Conservation (phyloP, 2,329 filamentous ascomycete genomes). For the Coniochaeta sp. region DNA sequence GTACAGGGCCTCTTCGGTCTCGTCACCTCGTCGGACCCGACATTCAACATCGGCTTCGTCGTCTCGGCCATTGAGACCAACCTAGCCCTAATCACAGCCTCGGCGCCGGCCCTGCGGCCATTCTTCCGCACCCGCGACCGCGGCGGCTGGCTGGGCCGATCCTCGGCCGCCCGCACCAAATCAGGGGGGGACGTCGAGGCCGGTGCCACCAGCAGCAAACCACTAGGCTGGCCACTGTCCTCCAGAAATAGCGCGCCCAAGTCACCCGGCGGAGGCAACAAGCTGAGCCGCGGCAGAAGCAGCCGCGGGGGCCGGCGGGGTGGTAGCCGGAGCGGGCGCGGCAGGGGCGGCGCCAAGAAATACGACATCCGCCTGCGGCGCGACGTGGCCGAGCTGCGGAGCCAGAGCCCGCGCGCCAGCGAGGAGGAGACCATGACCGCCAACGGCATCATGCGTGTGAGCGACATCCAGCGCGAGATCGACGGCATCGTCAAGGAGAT, state of each 20-base stretch:
- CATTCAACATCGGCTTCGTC: slow-evolving; percentile 25
- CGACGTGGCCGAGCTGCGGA: slow-evolving; percentile 17
- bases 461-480: slow-evolving; percentile 21
- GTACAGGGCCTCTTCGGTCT: slow-evolving; percentile 23
- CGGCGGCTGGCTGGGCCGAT: slow-evolving; percentile 22
- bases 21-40: slow-evolving; percentile 14
- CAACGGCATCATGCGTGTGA: slow-evolving; percentile 25
- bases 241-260: background rate
- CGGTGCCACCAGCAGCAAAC: slow-evolving; percentile 4
- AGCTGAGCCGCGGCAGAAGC: slow-evolving; percentile 21
- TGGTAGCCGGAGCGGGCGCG: slow-evolving; percentile 10
- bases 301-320: slow-evolving; percentile 16
- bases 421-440: slow-evolving; percentile 26
- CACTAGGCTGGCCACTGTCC: slow-evolving; percentile 7
- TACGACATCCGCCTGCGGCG: slow-evolving; percentile 14
- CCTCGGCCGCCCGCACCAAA: slow-evolving; percentile 12
- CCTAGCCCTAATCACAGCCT: slow-evolving; percentile 33
- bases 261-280: slow-evolving; percentile 2
- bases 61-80: slow-evolving; percentile 31
- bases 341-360: slow-evolving; percentile 11
- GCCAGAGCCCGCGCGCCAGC: slow-evolving; percentile 21
- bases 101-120: slow-evolving; percentile 30
- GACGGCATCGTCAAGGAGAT: slow-evolving; percentile 21
- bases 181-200: slow-evolving; percentile 9
- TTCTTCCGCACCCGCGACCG: slow-evolving; percentile 22